Base-by-base conservation (phyloP, 2,329 filamentous ascomycete species). In the Fusarium humuli region DNA sequence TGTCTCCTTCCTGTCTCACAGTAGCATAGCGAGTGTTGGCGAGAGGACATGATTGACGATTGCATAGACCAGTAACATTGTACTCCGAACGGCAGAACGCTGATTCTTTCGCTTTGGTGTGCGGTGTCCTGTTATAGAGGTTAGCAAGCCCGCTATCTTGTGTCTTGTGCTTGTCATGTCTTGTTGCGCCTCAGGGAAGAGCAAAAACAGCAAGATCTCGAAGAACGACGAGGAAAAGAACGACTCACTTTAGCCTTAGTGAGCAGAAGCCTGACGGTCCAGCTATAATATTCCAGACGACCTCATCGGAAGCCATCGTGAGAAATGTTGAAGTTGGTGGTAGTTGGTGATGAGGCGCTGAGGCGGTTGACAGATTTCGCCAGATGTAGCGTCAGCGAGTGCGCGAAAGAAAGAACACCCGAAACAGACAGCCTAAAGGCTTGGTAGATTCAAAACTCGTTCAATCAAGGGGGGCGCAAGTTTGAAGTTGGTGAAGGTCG, bases 1-100 rank as follows among this genome's bases (percentile, higher is more conserved):
- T 90, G 69, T 93, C 92, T 56, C 93, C 94, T 77, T 97, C 90
- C 57, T 92, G 89, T 71, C 95, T 92, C 66, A 98, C 90, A 11
- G 95, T 98, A 65, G 95, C 95, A 85, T 98, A 98, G 66, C 94
- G 89, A 41, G 91, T 93, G 83, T 97, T 98, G 73, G 94, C 94
- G 61, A 97, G 89, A 5, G 94, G 94, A 79, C 94, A 97, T 57
- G 92, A 93, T 80, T 97, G 93, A 62, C 94, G 88, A 78, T 93
- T 94, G 83, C 93, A 96, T 68, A 95, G 88, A 58, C 93, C 91
- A 14, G 89, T 92, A 53, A 94, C 91, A 79, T 97, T 97, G 86
- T 94, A 92, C 82, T 95, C 94, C 82, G 98, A 97, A 80, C 95
- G 91, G 82, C 96, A 99, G 82, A 98, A 99, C 0, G 49, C 9